Percentiles rank a stretch among this genome's conserved stretches.
Conservation (phyloP, 768 basidiomycete species). For the Tulasnella sp. region DNA sequence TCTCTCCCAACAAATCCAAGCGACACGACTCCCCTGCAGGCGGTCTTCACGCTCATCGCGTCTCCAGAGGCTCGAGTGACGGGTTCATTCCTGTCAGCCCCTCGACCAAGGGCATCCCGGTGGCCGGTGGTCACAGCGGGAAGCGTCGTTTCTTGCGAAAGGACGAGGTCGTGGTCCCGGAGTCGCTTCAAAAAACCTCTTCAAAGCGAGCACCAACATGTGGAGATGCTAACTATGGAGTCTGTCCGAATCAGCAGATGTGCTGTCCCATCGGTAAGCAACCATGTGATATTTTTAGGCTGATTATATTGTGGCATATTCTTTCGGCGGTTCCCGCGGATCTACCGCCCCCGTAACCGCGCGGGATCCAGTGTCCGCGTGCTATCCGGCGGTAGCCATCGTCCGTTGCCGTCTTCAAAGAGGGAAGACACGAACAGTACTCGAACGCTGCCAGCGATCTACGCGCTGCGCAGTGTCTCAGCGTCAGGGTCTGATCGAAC, state of each 20-base stretch:
- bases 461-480: no score
- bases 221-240: conserved; percentile 6
- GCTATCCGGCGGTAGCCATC: not conserved
- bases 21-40: not conserved
- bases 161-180: conserved; percentile 3
- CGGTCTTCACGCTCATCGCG: not conserved
- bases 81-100: not conserved
- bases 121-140: not conserved
- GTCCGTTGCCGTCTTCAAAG: no score
- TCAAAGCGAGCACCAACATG: not conserved
- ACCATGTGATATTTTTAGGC: conserved; percentile 10
- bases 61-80: not conserved
- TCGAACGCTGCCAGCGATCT: no score
- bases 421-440: no score
- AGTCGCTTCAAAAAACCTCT: not conserved
- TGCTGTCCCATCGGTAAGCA: conserved; percentile 28
- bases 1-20: not conserved
- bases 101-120: not conserved
- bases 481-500: no score
- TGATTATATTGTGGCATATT: not conserved
- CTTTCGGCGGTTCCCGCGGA: not conserved
- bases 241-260: conserved; percentile 11
- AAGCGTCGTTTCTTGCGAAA: not conserved
- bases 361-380: not conserved
- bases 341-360: not conserved